A percentile compares a stretch with the other conserved stretches of the same genome.
Evolutionary conservation across 106 monocot genomes (phyloP).

Genomic region (Amphibolis antarctica): DNA sequence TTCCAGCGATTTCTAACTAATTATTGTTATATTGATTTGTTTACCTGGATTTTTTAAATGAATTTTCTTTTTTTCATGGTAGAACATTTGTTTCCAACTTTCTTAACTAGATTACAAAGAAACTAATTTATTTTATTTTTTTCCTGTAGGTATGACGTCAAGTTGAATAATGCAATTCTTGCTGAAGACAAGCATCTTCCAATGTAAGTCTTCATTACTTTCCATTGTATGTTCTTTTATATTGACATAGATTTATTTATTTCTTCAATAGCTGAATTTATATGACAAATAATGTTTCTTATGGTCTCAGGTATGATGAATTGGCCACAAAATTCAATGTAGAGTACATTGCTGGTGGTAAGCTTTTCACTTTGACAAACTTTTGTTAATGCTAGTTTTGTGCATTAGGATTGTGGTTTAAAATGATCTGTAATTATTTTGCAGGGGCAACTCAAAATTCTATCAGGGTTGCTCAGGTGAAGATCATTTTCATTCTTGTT

Average conservation of each 20-base stretch:
- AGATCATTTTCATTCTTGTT: neutral
- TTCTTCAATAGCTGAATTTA: too few relatives aligned
- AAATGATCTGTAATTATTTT: neutral
- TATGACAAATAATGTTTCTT: too few relatives aligned
- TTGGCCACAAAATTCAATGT: slow-evolving; percentile 54
- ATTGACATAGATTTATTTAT: too few relatives aligned
- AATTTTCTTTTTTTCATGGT: neutral
- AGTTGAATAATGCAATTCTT: slow-evolving; percentile 68
- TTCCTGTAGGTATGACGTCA: slow-evolving; percentile 50
- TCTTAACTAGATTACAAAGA: neutral
- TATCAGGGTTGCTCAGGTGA: slow-evolving; percentile 94
- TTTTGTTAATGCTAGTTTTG: too few relatives aligned
- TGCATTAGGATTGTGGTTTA: neutral
- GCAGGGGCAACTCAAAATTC: slow-evolving; percentile 92
- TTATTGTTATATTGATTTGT: too few relatives aligned
- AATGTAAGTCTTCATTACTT: too few relatives aligned
- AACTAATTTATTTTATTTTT: neutral
- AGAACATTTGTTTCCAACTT: neutral
- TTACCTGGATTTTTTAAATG: too few relatives aligned
- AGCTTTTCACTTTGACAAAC: neutral
- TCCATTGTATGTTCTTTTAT: too few relatives aligned
- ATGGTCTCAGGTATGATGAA: slow-evolving; percentile 63
- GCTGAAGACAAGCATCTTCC: slow-evolving; percentile 73
- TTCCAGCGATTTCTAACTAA: too few relatives aligned
- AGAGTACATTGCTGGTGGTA: slow-evolving; percentile 97